Evolutionary conservation across 2,329 filamentous ascomycete species (phyloP), one percentile per base, ranked within the genome.

Genomic region (Fusarium sp.): DNA sequence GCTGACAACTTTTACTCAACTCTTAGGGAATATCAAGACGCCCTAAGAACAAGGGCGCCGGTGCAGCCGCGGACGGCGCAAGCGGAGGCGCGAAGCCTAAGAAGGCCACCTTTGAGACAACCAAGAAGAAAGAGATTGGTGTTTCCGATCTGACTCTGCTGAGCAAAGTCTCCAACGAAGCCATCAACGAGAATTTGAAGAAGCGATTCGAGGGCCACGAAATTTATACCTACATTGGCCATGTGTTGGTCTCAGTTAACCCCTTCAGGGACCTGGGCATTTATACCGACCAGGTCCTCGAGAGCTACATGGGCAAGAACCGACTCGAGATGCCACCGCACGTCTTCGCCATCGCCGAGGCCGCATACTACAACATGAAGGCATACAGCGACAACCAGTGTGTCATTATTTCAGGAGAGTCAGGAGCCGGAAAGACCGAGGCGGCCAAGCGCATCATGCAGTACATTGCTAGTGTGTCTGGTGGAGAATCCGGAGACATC

Each of bases 201-300:
- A 97, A 98, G 87, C 92, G 96, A 71, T 99, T 99, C 84, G 94
- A 98, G 82, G 95, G 96, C 88, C 92, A 89, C 83, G 96, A 99
- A 85, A 99, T 99, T 82, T 99, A 99, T 86, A 99, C 96, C 80
- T 99, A 99, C 84, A 99, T 99, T 82, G 96, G 96, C 86, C 96
- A 98, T 92, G 96, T 99, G 84, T 85, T 99, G 88, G 96, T 99
- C 77, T 98, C 96, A 43, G 96, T 99, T 83, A 99, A 99, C 84
- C 96, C 96, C 40, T 99, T 99, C 84, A 92, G 94, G 81, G 96
- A 99, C 81, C 88, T 97, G 86, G 96, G 96, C 64, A 98, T 99
- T 85, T 99, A 99, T 85, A 98, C 96, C 82, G 96, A 98, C 76
- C 86, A 92, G 79, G 95, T 98, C 66, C 90, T 99, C 80, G 92